Conservation (phyloP, 2,329 filamentous ascomycete species). For the Alternaria angustiovoidea region DNA sequence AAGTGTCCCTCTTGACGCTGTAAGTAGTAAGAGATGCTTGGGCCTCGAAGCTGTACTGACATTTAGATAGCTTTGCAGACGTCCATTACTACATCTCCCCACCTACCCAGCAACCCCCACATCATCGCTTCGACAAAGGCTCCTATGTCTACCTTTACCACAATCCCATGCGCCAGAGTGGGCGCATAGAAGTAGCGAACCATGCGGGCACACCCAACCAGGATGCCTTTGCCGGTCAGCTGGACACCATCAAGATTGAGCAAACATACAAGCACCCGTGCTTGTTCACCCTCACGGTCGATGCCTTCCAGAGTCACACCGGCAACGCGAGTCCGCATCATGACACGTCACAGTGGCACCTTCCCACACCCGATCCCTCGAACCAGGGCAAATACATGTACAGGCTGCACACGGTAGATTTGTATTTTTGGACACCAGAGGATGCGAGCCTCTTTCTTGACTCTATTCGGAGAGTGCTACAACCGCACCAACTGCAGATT, state of each 20-base stretch:
- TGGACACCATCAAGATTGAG: conserved; percentile 70
- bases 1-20: conserved; percentile 58
- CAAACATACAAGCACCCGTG: conserved; percentile 80
- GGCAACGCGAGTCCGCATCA: conserved; percentile 55
- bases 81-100: conserved; percentile 80
- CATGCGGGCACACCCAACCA: conserved; percentile 76
- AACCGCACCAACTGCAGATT: conserved; percentile 60
- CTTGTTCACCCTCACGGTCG: conserved; percentile 72
- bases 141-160: conserved; percentile 85
- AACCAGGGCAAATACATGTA: conserved; percentile 84
- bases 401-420: conserved; percentile 75
- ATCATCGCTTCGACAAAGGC: conserved; percentile 81
- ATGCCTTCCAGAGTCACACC: conserved; percentile 49
- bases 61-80: conserved; percentile 71
- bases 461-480: conserved; percentile 70
- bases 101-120: conserved; percentile 71
- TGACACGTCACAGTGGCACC: conserved; percentile 71
- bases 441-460: conserved; percentile 77
- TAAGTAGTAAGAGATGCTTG: conserved; percentile 37
- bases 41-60: conserved; percentile 19
- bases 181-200: conserved; percentile 79
- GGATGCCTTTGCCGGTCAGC: conserved; percentile 77
- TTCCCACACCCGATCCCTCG: conserved; percentile 74
- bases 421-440: conserved; percentile 80
- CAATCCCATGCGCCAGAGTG: conserved; percentile 70